Conservation (phyloP, 495 filamentous ascomycete species). For the Podospora bellae-mahoneyi region DNA sequence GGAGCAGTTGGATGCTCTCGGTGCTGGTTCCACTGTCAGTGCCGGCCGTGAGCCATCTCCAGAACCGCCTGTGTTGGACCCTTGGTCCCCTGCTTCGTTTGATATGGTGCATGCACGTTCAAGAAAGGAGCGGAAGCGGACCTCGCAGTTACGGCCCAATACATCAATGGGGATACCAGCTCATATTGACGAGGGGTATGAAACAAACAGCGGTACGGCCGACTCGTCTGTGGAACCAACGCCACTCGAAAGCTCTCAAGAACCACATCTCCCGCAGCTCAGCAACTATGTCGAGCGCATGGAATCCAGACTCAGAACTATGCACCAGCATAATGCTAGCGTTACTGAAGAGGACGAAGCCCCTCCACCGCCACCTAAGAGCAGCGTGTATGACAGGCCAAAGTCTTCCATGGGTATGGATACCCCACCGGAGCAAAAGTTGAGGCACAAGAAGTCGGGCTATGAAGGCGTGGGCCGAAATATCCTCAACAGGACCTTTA, state of each 20-base stretch:
- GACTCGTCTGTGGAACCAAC: slow-evolving; percentile 40
- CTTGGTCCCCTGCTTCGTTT: slow-evolving; percentile 91
- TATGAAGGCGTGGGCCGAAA: slow-evolving; percentile 69
- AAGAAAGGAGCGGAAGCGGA: slow-evolving; percentile 31
- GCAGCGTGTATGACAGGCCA: slow-evolving; percentile 42
- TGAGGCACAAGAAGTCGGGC: slow-evolving; percentile 68
- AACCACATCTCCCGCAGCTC: slow-evolving; percentile 61
- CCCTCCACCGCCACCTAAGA: slow-evolving; percentile 64
- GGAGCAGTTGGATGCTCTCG: slow-evolving; percentile 90
- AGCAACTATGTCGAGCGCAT: slow-evolving; percentile 85
- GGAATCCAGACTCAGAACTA: slow-evolving; percentile 72
- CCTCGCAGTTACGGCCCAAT: slow-evolving; percentile 51
- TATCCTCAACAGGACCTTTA: slow-evolving; percentile 69
- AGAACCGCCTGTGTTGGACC: slow-evolving; percentile 56
- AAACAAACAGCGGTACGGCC: slow-evolving; percentile 49
- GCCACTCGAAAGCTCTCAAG: slow-evolving; percentile 42
- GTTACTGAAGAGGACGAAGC: slow-evolving; percentile 47
- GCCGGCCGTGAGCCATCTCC: slow-evolving; percentile 37
- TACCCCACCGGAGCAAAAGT: slow-evolving; percentile 32
- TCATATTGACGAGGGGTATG: slow-evolving; percentile 52
- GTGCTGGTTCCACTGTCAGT: slow-evolving; percentile 47
- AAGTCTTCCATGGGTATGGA: slow-evolving; percentile 49
- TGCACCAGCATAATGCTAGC: slow-evolving; percentile 60
- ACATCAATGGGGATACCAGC: slow-evolving; percentile 69
- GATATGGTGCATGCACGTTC: slow-evolving; percentile 54